A percentile compares a stretch with the other conserved stretches of the same genome.
These are phyloP conservation scores for Juncus inflexus DNA, from an alignment of 176 grass and related monocot genomes.

Conservation along the genomic window DNA sequence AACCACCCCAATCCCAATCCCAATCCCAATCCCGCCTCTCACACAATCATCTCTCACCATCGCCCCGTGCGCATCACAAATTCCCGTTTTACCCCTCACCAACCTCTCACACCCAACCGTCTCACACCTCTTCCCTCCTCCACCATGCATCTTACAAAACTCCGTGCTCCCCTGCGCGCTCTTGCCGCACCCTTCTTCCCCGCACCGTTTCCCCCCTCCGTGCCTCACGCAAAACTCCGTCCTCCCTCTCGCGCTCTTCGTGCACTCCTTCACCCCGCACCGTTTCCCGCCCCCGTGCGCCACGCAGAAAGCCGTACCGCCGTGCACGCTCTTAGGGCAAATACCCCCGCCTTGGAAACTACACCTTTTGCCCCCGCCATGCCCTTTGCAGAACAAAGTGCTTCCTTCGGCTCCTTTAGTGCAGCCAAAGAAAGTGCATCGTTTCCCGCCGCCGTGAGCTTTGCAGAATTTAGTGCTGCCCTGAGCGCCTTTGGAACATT, in stretches of 20 bases:
- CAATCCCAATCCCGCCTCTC: constrained; percentile 53
- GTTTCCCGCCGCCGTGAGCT: constrained; percentile 83
- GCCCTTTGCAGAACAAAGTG: constrained; percentile 78
- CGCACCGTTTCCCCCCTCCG: constrained; percentile 89
- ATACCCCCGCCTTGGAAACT: constrained; percentile 68
- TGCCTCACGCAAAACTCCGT: constrained; percentile 81
- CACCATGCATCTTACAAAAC: constrained; percentile 81
- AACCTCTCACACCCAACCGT: constrained; percentile 70
- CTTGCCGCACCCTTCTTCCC: constrained; percentile 45
- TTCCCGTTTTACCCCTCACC: constrained; percentile 58
- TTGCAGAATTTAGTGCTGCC: constrained; percentile 94
- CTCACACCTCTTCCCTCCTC: constrained; percentile 63
- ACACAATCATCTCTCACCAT: constrained; percentile 73
- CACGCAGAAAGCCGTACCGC: constrained; percentile 76
- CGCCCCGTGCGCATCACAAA: constrained; percentile 54
- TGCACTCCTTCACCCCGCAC: constrained; percentile 53
- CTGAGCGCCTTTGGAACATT: constrained; percentile 80
- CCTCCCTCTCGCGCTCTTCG: constrained; percentile 85
- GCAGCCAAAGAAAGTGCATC: constrained; percentile 87
- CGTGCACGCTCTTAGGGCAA: constrained; percentile 87
- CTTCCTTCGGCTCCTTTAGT: constrained; percentile 90
- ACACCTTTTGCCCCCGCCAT: constrained; percentile 93
- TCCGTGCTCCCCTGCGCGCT: constrained; percentile 81
- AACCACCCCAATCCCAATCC: constrained; percentile 21
- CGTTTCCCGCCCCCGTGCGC: constrained; percentile 88